Conservation (phyloP, 1,139 yeast species). For the Pichia sp. region DNA sequence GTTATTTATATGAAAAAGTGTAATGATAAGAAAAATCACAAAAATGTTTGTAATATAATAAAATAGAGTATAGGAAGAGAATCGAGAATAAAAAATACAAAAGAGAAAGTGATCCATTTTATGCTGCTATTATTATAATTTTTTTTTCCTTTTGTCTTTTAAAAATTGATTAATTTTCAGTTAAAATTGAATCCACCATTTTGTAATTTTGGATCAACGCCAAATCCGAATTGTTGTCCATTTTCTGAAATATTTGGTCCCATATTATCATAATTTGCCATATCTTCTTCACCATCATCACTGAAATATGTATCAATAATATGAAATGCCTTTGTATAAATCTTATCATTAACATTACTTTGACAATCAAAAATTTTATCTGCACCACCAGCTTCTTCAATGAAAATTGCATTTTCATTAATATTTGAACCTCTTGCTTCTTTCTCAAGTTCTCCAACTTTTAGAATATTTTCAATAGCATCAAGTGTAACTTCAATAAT, state of each 20-base stretch:
- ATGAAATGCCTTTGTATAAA: conserved; percentile 83
- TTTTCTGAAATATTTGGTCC: conserved; percentile 56
- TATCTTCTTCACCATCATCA: conserved; percentile 65
- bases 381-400: conserved; percentile 98
- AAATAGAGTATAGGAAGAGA: not conserved
- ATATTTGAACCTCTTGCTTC: conserved; percentile 62
- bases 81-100: not conserved
- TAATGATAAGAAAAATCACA: not conserved
- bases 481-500: conserved; percentile 93
- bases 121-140: not conserved
- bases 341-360: conserved; percentile 82
- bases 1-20: not conserved
- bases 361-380: conserved; percentile 94
- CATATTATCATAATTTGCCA: conserved; percentile 53
- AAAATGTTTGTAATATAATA: not conserved
- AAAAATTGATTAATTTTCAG: conserved; percentile 19
- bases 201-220: conserved; percentile 46
- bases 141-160: not conserved
- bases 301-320: conserved; percentile 89
- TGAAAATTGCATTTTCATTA: conserved; percentile 83
- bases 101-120: not conserved
- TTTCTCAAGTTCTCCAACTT: conserved; percentile 90
- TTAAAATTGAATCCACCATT: conserved; percentile 45
- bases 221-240: conserved; percentile 86
- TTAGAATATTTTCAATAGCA: conserved; percentile 87